Base-by-base conservation (phyloP, 2,329 filamentous ascomycete species). In the Pyrenophora graminea region DNA sequence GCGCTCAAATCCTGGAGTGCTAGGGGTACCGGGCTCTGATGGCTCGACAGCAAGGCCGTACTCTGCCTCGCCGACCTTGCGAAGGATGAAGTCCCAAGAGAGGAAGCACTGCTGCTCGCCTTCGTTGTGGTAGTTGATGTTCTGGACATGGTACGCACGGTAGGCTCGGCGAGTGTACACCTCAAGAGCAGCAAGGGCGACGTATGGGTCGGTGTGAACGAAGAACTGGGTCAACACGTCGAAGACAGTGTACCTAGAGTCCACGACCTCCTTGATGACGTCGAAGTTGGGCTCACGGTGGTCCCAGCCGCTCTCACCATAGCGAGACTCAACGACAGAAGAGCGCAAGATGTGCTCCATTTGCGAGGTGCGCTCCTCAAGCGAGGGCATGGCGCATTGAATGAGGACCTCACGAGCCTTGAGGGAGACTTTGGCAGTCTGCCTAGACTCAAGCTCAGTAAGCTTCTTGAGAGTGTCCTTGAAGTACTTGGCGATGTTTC, bases 331-430 rank as follows among this genome's bases (percentile, higher is more conserved):
- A 6, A 97, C 85, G 18, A 99, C 94, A 0, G 94, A 93, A 21
- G 93, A 96, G 53, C 92, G 90, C 48, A 99, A 82, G 60, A 99
- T 99, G 76, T 97, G 93, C 80, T 97, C 94, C 93, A 99, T 97
- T 79, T 99, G 94, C 6, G 88, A 84, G 21, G 90, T 89, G 63
- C 94, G 88, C 82, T 99, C 94, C 75, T 97, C 94, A 17, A 99
- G 81, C 3, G 94, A 99, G 15, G 94, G 94, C 72, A 99, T 84
- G 46, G 94, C 92, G 72, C 91, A 97, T 77, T 97, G 94, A 59
- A 99, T 99, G 67, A 99, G 87, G 44, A 97, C 88, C 79, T 99
- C 94, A 71, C 94, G 89, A 39, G 94, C 93, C 82, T 99, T 99
- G 62, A 99, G 83, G 0, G 93, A 91, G 36, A 99, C 93, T 85